Base-by-base conservation (phyloP, 2,329 filamentous ascomycete genomes). In the Lachnellula subtilissima region DNA sequence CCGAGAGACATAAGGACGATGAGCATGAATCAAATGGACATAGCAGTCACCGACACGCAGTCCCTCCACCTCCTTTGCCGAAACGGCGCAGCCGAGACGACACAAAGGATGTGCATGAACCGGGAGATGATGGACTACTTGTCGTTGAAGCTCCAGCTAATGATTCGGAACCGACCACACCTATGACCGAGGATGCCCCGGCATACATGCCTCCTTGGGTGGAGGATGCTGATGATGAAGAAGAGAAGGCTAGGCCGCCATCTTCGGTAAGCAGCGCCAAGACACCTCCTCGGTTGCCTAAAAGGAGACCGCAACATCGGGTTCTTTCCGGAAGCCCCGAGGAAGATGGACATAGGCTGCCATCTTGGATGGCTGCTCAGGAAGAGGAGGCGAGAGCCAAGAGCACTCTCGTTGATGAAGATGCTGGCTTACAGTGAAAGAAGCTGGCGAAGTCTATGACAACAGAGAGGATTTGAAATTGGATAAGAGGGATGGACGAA, bases 91-190 rank as follows among this genome's bases (percentile, higher is more conserved):
- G 58, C 37, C 57, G 61, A 35, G 71, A 71, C 6, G 68, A 67
- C 35, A 70, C 69, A 37, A 66, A 75, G 14, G 69, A 72, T 11
- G 63, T 67, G 5, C 71, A 73, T 9, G 67, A 67, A 25, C 65
- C 70, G 7, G 68, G 67, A 1, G 76, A 78, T 6, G 80, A 85
- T 56, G 76, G 75, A 8, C 69, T 89, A 42, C 74, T 89, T 4
- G 80, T 89, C 15, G 84, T 89, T 12, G 80, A 82, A 56, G 85
- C 85, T 1, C 86, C 85, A 1, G 83, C 84, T 0, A 73, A 74
- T 11, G 84, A 87, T 58, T 88, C 84, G 4, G 78, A 82, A 57
- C 81, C 82, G 2, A 73, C 74, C 2, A 81, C 80, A 5, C 82
- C 82, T 1, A 62, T 73, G 5, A 69, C 65, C 7, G 77, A 77